Evolutionary conservation across 345 rosid genomes (phyloP), one percentile per base, ranked within the genome.

Genomic region (Punica granatum): DNA sequence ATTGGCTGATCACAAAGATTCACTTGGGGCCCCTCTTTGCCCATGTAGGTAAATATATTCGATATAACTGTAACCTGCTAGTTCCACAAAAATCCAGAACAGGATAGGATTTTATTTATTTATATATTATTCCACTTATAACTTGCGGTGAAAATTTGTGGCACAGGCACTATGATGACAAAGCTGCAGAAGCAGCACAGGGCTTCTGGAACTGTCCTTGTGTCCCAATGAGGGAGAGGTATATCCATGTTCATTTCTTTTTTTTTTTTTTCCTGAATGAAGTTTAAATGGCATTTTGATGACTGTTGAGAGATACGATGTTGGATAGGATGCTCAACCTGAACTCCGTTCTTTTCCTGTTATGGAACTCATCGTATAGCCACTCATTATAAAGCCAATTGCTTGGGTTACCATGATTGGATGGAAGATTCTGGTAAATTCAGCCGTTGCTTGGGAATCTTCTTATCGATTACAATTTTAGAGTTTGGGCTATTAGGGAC

Each of bases 201-300:
- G 99, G 99, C 49, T 94, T 94, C 77, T 94, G 97, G 97, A 91
- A 94, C 73, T 94, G 96, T 70, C 99, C 96, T 1, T 94, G 97
- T 74, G 99, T 94, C 68, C 99, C 99, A 19, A 94, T 94, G 97
- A 88, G 99, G 80, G 99, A 94, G 73, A 91, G 99, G 99, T 91
- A 78, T 7, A 26, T 72, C 21, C 62, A 37, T 48, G 30, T 26
- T 53, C 32, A 0, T 25, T 31, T 1, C 0, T 32, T 9, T 25
- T 31, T 35, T n/a, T n/a, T n/a, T n/a, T n/a, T n/a, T n/a, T n/a
- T n/a, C n/a, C n/a, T n/a, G 51, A 64, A 16, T 7, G 32, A 59
- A 19, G 36, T 60, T 6, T 30, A 25, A 21, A 33, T 63, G 35
- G 13, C 53, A 35, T 33, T 13, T 37, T 34, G 39, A 48, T 36